phyloP scores from a whole-genome alignment of 2,329 filamentous ascomycete genomes.

The Neoarthrinium moseri region DNA sequence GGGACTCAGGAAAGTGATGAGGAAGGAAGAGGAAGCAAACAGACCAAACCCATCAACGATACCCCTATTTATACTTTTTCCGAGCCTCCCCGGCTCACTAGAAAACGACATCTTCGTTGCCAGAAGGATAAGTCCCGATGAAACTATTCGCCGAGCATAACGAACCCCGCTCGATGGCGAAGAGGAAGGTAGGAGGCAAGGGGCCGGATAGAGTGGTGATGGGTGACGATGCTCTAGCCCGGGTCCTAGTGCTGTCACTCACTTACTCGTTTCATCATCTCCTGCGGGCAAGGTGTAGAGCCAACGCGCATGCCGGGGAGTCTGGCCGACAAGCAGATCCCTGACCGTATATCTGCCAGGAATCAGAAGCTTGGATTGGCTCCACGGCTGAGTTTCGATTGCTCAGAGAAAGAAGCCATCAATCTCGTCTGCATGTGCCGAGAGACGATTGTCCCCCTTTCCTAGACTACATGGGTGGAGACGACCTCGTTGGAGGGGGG shows the following conservation, averaged over 20 bases:
- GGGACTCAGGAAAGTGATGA: constrained; percentile 36
- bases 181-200: constrained; percentile 28
- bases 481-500: constrained; percentile 23
- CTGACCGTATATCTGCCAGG: constrained; percentile 8
- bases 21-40: constrained; percentile 50
- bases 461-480: constrained; percentile 29
- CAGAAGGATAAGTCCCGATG: constrained; percentile 20
- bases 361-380: not conserved
- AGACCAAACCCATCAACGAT: constrained; percentile 42
- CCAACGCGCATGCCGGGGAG: constrained; percentile 10
- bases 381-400: constrained; percentile 9
- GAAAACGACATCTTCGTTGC: constrained; percentile 25
- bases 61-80: constrained; percentile 65
- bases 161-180: constrained; percentile 35
- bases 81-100: constrained; percentile 16
- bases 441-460: constrained; percentile 33
- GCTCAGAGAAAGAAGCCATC: constrained; percentile 17
- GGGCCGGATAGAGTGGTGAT: constrained; percentile 6
- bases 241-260: constrained; percentile 9
- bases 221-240: constrained; percentile 10
- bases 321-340: constrained; percentile 7
- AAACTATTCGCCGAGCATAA: constrained; percentile 29
- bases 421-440: constrained; percentile 36
- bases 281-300: constrained; percentile 7
- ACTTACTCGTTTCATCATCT: constrained; percentile 8